Percentiles rank a stretch among this genome's conserved stretches.
These are phyloP conservation scores for Vaccinium corymbosum DNA, from an alignment of 148 eudicot species.

Conservation along the genomic window DNA sequence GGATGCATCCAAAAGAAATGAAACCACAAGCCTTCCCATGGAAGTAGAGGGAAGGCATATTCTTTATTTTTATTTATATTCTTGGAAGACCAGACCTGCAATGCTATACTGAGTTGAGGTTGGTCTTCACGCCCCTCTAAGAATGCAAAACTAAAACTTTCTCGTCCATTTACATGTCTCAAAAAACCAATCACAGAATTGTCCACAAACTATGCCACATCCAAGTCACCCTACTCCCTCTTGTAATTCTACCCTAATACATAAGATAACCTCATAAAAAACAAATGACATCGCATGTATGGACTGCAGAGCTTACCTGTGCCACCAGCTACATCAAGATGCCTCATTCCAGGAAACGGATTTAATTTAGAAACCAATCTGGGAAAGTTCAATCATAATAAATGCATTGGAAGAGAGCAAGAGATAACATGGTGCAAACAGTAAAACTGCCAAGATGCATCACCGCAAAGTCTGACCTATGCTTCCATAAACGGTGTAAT, in stretches of 20 bases:
- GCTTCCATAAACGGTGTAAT: slow-evolving; percentile 90
- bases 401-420: background rate
- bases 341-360: slow-evolving; percentile 98
- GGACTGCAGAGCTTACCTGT: slow-evolving; percentile 48
- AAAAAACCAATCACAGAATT: background rate
- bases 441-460: slow-evolving; percentile 9
- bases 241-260: background rate
- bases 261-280: background rate
- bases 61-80: no score
- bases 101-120: background rate
- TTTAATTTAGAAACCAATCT: slow-evolving; percentile 82
- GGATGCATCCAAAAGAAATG: background rate
- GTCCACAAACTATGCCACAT: background rate
- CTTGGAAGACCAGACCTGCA: background rate
- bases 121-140: background rate
- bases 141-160: background rate
- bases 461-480: slow-evolving; percentile 47
- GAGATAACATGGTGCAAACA: slow-evolving; percentile 1
- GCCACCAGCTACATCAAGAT: slow-evolving; percentile 98
- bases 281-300: background rate
- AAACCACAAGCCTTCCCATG: background rate
- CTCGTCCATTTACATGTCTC: background rate
- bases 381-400: slow-evolving; percentile 13
- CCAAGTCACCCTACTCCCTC: background rate
- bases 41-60: background rate